Evolutionary conservation across 2,329 filamentous ascomycete species (phyloP).

Genomic region (Colletotrichum spaethianum): DNA sequence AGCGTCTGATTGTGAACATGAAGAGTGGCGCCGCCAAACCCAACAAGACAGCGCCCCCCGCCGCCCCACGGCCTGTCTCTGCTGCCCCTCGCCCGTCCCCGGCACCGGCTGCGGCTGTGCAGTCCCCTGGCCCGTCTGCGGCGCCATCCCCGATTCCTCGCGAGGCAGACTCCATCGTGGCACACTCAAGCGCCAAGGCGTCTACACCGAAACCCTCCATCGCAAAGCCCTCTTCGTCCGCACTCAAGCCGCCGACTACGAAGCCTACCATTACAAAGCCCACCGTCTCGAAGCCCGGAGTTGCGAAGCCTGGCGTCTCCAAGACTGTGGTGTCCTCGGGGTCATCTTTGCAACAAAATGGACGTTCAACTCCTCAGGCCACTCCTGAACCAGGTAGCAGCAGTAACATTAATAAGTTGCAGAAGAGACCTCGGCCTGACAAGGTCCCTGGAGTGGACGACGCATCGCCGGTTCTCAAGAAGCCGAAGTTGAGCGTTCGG

Average conservation of each 20-base stretch:
- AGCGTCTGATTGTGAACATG: slow-evolving; percentile 48
- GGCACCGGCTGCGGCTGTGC: slow-evolving; percentile 10
- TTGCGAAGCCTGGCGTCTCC: slow-evolving; percentile 5
- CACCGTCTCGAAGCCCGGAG: slow-evolving; percentile 27
- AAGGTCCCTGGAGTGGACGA: slow-evolving; percentile 53
- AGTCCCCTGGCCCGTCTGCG: slow-evolving; percentile 21
- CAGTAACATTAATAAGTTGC: slow-evolving; percentile 38
- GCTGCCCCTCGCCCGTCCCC: slow-evolving; percentile 25
- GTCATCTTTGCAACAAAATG: slow-evolving; percentile 11
- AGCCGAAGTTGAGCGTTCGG: slow-evolving; percentile 53
- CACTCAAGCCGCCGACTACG: background rate
- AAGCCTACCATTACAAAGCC: slow-evolving; percentile 44
- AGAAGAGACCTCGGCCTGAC: slow-evolving; percentile 56
- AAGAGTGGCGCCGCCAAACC: slow-evolving; percentile 56
- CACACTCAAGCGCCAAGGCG: slow-evolving; percentile 27
- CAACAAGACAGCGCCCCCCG: slow-evolving; percentile 45
- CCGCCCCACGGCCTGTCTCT: slow-evolving; percentile 27
- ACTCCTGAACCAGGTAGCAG: slow-evolving; percentile 39
- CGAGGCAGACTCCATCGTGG: slow-evolving; percentile 41
- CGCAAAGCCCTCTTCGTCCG: background rate
- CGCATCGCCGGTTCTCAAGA: slow-evolving; percentile 54
- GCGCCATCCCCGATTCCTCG: slow-evolving; percentile 31
- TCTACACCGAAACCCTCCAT: slow-evolving; percentile 11
- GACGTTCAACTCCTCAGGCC: slow-evolving; percentile 32
- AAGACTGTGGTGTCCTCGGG: slow-evolving; percentile 16